phyloP scores from a whole-genome alignment of 495 filamentous ascomycete genomes.

The Clavariopsis aquatica region DNA sequence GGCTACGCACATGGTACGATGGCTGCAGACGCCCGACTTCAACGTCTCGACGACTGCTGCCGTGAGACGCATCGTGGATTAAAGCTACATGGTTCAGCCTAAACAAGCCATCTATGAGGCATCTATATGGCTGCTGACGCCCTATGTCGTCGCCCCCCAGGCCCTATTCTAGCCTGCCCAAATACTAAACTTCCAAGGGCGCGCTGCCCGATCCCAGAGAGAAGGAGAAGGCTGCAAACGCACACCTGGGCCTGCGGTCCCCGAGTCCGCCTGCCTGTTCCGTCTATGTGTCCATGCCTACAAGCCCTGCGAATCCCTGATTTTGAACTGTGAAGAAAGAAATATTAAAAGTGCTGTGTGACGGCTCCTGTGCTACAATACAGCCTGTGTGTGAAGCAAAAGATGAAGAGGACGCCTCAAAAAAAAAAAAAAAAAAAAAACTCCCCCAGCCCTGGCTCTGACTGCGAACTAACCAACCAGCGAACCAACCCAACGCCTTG shows the following conservation, averaged over 20 bases:
- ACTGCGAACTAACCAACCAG: too few relatives aligned
- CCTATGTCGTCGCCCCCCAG: not conserved
- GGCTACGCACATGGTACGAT: constrained; percentile 21
- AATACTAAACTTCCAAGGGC: not conserved
- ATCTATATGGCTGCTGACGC: constrained; percentile 20
- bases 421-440: too few relatives aligned
- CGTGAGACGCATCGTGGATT: constrained; percentile 23
- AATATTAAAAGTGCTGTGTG: constrained; percentile 9
- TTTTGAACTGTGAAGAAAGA: not conserved
- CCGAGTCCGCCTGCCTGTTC: constrained; percentile 15
- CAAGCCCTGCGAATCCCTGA: not conserved
- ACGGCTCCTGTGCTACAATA: constrained; percentile 20
- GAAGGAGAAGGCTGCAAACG: constrained; percentile 10
- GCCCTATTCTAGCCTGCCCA: not conserved
- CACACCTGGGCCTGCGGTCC: constrained; percentile 13
- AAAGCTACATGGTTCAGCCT: constrained; percentile 37
- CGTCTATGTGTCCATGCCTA: constrained; percentile 31
- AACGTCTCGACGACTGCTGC: not conserved
- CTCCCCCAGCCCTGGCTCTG: too few relatives aligned
- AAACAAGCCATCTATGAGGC: constrained; percentile 20
- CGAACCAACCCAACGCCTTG: constrained; percentile 25
- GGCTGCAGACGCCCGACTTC: not conserved
- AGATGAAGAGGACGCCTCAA: too few relatives aligned
- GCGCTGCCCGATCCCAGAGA: constrained; percentile 15
- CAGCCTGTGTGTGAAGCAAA: too few relatives aligned